phyloP scores from a whole-genome alignment of 1,139 yeast species.

The Sugiyamaella novakii region DNA sequence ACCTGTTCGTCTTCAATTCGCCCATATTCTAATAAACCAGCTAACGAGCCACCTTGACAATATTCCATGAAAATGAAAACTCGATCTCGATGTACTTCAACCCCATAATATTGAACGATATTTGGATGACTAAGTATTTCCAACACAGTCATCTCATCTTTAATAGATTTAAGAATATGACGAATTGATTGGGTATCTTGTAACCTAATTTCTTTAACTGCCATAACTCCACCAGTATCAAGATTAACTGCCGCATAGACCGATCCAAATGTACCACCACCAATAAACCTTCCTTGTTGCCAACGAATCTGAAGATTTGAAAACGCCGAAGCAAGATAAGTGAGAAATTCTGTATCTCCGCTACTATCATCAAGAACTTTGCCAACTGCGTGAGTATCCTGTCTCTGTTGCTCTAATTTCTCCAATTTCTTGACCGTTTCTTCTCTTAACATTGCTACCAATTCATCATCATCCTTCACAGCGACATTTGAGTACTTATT shows the following conservation, averaged over 20 bases:
- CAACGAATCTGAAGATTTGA: slow-evolving; percentile 92
- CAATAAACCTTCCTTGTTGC: slow-evolving; percentile 94
- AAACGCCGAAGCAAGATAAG: slow-evolving; percentile 85
- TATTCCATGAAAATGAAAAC: slow-evolving; percentile 97
- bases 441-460: slow-evolving; percentile 56
- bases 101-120: slow-evolving; percentile 94
- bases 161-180: slow-evolving; percentile 82
- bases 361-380: slow-evolving; percentile 78
- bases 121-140: slow-evolving; percentile 96
- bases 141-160: slow-evolving; percentile 94
- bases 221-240: slow-evolving; percentile 95
- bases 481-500: slow-evolving; percentile 41
- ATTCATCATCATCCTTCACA: slow-evolving; percentile 59
- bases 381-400: slow-evolving; percentile 66
- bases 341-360: slow-evolving; percentile 82
- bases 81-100: slow-evolving; percentile 93
- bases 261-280: slow-evolving; percentile 95
- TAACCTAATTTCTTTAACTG: slow-evolving; percentile 91
- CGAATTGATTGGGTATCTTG: slow-evolving; percentile 87
- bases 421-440: slow-evolving; percentile 62
- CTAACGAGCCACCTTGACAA: slow-evolving; percentile 94
- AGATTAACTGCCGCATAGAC: slow-evolving; percentile 91
- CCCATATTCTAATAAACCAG: slow-evolving; percentile 82
- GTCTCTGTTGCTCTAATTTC: slow-evolving; percentile 60
- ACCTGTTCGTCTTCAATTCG: slow-evolving; percentile 95